phyloP scores from a whole-genome alignment of 2,329 filamentous ascomycete genomes.

The Xylariaceae sp. region DNA sequence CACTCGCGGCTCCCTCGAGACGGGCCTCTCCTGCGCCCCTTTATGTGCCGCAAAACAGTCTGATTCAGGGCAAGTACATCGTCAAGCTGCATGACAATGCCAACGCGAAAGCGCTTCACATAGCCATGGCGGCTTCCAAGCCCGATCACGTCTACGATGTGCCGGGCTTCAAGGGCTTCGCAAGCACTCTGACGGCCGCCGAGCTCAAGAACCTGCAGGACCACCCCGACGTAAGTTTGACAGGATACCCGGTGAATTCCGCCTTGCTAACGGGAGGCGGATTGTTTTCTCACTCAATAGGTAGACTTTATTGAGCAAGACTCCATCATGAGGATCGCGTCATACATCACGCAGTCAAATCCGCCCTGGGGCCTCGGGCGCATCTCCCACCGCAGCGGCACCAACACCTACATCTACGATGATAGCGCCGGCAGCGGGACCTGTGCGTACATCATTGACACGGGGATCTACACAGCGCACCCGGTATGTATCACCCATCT shows the following conservation, averaged over 20 bases:
- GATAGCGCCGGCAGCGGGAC: constrained; percentile 36
- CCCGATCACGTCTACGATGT: constrained; percentile 32
- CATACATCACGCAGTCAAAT: constrained; percentile 31
- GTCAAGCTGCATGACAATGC: constrained; percentile 39
- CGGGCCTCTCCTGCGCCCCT: constrained; percentile 30
- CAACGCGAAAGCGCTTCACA: constrained; percentile 28
- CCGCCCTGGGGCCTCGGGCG: constrained; percentile 42
- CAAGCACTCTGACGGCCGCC: constrained; percentile 38
- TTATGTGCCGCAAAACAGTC: constrained; percentile 24
- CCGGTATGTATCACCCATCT: constrained; percentile 19
- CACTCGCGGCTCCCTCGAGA: constrained; percentile 30
- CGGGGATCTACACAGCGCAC: constrained; percentile 45
- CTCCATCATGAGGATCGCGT: constrained; percentile 30
- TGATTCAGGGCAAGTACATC: constrained; percentile 40
- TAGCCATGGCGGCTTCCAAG: constrained; percentile 25
- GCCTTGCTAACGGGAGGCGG: constrained; percentile 10
- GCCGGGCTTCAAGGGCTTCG: constrained; percentile 38
- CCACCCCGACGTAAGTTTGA: constrained; percentile 35
- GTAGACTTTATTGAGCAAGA: constrained; percentile 35
- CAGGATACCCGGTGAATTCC: background rate
- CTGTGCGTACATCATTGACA: constrained; percentile 51
- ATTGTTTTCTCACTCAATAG: constrained; percentile 14
- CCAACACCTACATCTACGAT: constrained; percentile 39
- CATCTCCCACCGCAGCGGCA: constrained; percentile 38
- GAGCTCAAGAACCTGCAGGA: constrained; percentile 37